Base-by-base conservation (phyloP, 2,329 filamentous ascomycete species). In the Diaporthe batatas region DNA sequence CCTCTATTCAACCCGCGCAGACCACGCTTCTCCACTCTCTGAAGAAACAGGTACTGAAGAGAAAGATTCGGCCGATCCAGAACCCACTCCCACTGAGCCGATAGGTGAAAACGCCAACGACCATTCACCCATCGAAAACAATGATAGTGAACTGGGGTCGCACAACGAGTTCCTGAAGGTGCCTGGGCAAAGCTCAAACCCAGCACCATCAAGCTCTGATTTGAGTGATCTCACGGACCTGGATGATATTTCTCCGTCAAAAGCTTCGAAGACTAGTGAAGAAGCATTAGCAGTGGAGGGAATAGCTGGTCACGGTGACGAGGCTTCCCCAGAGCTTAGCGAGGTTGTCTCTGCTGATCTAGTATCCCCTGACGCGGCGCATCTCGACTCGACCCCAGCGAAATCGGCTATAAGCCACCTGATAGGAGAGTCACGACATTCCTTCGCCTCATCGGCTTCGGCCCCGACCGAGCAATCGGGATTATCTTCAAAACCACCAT, bases 381-480 rank as follows among this genome's bases (percentile, higher is more conserved):
- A 51, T 8, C 68, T 32, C 47, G 72, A 64, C 42, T n/a, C 55
- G 8, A 58, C 71, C 6, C 71, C 71, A 18, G 55, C 68, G 32
- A 74, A 76, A 44, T 74, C 68, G 18, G 70, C 72, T n/a, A 69
- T 70, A 7, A 72, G 59, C 53, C 71, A 57, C 23, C 51, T 76
- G 55, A 65, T 72, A 16, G 77, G 74, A n/a, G 74, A 74, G 8
- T 49, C 65, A 10, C 59, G 75, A 76, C 83, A 79, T 53, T 88
- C 87, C 47, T 82, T 88, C 75, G 82, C 84, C 58, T 91, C 89
- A 18, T 89, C 88, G n/a, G 81, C 86, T 25, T 88, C 87, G 23
- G 83, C 81, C 72, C 75, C 86, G 42, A 88, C 88, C 74, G 89
- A 91, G 71, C 81, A 84, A 34, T 91, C 89, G 68, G 88, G 90